Evolutionary conservation across 106 monocot species (phyloP).

Genomic region (Xerophyta viscosa): DNA sequence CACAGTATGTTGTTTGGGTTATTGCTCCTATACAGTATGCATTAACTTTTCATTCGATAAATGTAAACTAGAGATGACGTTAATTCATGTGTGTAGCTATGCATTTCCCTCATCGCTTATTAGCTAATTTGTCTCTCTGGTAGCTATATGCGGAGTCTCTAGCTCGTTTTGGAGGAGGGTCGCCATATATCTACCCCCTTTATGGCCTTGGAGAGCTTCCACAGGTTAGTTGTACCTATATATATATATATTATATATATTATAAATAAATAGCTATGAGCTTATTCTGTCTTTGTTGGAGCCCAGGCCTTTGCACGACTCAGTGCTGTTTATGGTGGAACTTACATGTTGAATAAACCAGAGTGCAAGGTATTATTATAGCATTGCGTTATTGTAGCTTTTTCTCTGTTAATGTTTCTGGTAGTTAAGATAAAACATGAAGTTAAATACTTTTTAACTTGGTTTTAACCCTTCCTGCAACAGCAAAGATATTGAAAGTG

Average conservation of each 20-base stretch:
- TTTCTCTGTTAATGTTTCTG: not conserved
- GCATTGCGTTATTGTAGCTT: too few relatives aligned
- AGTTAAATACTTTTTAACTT: not conserved
- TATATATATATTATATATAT: not conserved
- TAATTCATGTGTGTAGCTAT: too few relatives aligned
- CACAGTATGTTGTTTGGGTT: too few relatives aligned
- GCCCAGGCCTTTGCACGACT: constrained; percentile 83
- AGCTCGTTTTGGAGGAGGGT: constrained; percentile 78
- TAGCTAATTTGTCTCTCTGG: too few relatives aligned
- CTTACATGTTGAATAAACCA: constrained; percentile 86
- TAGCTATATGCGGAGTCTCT: constrained; percentile 85
- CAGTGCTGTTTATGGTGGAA: constrained; percentile 96
- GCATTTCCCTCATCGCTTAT: too few relatives aligned
- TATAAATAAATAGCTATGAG: too few relatives aligned
- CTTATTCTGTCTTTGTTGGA: constrained; percentile 2
- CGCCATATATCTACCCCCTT: constrained; percentile 91
- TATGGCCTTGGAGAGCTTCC: constrained; percentile 94
- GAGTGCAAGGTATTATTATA: constrained; percentile 98
- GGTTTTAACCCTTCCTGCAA: too few relatives aligned
- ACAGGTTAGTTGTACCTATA: constrained; percentile 31
- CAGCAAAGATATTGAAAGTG: too few relatives aligned
- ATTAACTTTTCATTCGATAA: too few relatives aligned
- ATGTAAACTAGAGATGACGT: too few relatives aligned
- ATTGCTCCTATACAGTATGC: too few relatives aligned
- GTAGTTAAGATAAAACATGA: too few relatives aligned